Percentiles rank a stretch among this genome's conserved stretches.
These are phyloP conservation scores for Populus ilicifolia DNA, from an alignment of 345 rosid genomes.

Conservation along the genomic window DNA sequence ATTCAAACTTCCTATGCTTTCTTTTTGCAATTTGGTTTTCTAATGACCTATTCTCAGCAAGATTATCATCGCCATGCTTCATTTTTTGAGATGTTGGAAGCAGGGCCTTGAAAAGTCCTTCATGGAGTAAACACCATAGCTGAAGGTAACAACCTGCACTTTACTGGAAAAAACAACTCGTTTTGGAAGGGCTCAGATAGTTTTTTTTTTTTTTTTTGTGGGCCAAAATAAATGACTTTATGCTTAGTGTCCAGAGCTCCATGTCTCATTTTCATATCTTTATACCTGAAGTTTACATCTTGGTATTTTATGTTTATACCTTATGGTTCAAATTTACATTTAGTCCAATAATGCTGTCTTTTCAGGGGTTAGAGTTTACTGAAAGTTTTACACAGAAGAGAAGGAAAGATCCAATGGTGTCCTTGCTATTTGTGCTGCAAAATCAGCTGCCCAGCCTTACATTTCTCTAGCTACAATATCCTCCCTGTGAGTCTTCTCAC, in stretches of 20 bases:
- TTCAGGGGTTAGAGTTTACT: slow-evolving; percentile 53
- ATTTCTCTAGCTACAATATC: slow-evolving; percentile 42
- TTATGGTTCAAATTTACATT: neutral
- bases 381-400: slow-evolving; percentile 67
- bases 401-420: slow-evolving; percentile 64
- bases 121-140: slow-evolving; percentile 59
- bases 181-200: neutral
- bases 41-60: slow-evolving; percentile 26
- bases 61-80: slow-evolving; percentile 49
- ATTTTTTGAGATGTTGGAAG: slow-evolving; percentile 61
- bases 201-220: neutral
- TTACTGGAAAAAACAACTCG: neutral
- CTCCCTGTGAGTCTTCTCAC: slow-evolving; percentile 48
- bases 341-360: neutral
- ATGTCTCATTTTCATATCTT: neutral
- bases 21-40: neutral
- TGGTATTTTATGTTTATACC: neutral
- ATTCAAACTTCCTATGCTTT: neutral
- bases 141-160: slow-evolving; percentile 44
- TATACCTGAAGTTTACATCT: neutral
- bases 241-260: neutral
- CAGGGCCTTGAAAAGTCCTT: slow-evolving; percentile 51
- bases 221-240: neutral
- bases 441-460: slow-evolving; percentile 50
- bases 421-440: slow-evolving; percentile 46